phyloP scores from a whole-genome alignment of 495 filamentous ascomycete species.

The Penicillium verhagenii region DNA sequence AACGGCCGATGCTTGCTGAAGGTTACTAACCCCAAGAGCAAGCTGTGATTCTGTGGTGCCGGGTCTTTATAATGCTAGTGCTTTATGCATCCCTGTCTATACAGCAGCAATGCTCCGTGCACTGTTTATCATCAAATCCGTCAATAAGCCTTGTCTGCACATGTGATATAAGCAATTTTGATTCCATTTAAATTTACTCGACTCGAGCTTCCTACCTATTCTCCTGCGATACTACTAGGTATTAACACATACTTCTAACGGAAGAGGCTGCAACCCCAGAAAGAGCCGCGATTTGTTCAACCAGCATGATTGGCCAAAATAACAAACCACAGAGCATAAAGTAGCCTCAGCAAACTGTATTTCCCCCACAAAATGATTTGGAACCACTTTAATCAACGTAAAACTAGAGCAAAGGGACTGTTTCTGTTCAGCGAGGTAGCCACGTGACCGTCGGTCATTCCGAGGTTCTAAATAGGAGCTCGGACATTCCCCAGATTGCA shows the following conservation, averaged over 20 bases:
- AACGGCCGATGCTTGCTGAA: constrained; percentile 81
- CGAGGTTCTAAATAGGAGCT: background rate
- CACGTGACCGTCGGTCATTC: background rate
- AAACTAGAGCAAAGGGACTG: background rate
- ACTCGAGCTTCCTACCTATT: no score
- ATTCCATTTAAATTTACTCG: background rate
- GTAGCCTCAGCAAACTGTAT: background rate
- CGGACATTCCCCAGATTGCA: constrained; percentile 13
- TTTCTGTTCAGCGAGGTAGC: background rate
- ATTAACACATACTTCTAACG: no score
- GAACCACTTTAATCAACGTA: background rate
- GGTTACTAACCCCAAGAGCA: constrained; percentile 57
- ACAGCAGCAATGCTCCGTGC: background rate
- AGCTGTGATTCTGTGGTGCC: constrained; percentile 48
- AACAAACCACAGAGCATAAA: no score
- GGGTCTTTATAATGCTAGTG: background rate
- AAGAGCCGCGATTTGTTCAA: no score
- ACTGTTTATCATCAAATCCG: background rate
- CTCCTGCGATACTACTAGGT: no score
- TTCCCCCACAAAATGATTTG: background rate
- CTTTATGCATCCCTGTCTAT: background rate
- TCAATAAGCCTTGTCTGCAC: background rate
- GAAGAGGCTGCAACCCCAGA: no score
- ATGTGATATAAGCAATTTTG: background rate
- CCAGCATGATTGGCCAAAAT: no score